These are phyloP conservation scores for Gossypium herbaceum DNA, from an alignment of 345 rosid species.

Conservation along the genomic window DNA sequence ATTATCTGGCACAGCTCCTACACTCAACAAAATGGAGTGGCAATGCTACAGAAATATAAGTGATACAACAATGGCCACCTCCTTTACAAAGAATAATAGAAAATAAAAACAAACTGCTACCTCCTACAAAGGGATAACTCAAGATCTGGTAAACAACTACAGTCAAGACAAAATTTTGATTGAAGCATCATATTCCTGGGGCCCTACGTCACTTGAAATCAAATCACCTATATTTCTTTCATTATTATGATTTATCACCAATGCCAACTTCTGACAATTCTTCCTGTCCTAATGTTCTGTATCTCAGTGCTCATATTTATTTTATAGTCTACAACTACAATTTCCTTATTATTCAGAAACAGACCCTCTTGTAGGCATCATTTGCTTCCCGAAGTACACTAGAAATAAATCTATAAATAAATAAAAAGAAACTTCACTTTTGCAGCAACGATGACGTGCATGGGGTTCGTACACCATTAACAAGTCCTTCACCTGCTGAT, in stretches of 20 bases:
- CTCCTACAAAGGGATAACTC: not conserved
- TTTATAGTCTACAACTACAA: conserved; percentile 1
- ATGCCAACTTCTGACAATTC: not conserved
- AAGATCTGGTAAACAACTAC: not conserved
- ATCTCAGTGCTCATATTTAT: not conserved
- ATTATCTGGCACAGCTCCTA: not conserved
- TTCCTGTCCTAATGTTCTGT: not conserved
- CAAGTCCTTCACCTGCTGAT: not conserved
- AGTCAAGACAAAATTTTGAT: not conserved
- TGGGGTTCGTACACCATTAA: not conserved
- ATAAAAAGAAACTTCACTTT: not conserved
- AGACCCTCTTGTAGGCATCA: too few relatives aligned
- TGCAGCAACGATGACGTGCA: not conserved
- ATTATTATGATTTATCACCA: not conserved
- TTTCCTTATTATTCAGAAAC: not conserved
- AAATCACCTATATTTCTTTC: not conserved
- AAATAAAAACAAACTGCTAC: not conserved
- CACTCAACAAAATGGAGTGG: not conserved
- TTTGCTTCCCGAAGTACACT: not conserved
- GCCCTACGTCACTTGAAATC: not conserved
- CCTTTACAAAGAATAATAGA: not conserved
- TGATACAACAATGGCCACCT: not conserved
- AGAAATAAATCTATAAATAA: not conserved
- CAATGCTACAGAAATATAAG: not conserved
- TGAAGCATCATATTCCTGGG: not conserved